Base-by-base conservation (phyloP, 306 rosid genomes). In the Fragaria vesca region DNA sequence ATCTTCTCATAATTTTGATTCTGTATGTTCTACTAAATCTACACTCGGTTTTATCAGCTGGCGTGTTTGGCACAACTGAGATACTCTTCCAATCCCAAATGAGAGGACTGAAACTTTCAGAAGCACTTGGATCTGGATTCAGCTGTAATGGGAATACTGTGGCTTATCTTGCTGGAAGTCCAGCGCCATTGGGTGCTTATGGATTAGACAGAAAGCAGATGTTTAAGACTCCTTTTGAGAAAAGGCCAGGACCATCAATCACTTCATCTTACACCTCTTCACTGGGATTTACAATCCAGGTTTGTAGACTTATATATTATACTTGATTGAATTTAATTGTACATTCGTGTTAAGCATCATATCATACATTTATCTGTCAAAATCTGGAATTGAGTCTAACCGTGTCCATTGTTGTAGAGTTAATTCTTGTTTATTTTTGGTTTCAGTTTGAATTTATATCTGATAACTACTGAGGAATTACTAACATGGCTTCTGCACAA, bases 81-180 rank as follows among this genome's bases (percentile, higher is more conserved):
- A 83, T 63, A 79, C 86, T 83, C 68, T 75, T 75, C 71, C 80
- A 71, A 47, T 83, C 68, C 2, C 68, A 30, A 42, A 36, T 62
- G 68, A 51, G 68, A 62, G 68, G 57, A 51, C 57, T 83, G 18
- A 71, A 75, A 43, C 68, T 83, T 54, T 79, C 86, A 30, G 78
- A 71, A 61, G 78, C 81, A 54, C 83, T 83, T 24, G 86, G 86
- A 46, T 79, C 81, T 13, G 83, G 86, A 69, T 83, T 83, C 78
- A 83, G 86, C 81, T 83, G 86, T 62, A 83, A 83, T 34, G 86
- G 83, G 4, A 79, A 79, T 24, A 73, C 86, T 13, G 86, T 83
- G 80, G 86, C 86, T 61, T 83, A 63, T 80, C 78, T 83, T 17
- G 75, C 83, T 70, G 86, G 83, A 71, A 79, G 81, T 58, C 57